Evolutionary conservation across 2,329 filamentous ascomycete genomes (phyloP), one percentile per base, ranked within the genome.

Genomic region (Xylaria sp.): DNA sequence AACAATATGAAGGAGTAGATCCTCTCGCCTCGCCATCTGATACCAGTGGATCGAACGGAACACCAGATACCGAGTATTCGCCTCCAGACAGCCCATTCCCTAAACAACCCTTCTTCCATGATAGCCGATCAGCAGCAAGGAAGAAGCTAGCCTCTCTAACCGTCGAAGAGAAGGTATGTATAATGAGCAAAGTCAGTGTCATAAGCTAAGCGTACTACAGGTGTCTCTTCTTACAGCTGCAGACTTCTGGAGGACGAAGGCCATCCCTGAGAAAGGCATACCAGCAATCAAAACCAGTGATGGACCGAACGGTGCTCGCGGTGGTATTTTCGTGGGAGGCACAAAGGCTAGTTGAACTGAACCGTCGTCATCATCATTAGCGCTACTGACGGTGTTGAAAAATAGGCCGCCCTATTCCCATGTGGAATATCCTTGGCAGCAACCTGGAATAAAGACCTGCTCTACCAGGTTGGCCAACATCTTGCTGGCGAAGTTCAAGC

Each of bases 381-480:
- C 28, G 66, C 69, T 74, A 7, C 66, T 74, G 52, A 48, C 39
- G 51, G 25, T 12, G 8, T 55, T 25, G 25, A 39, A 52, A 52
- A 9, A 64, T 64, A 92, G 83, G 92, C 92, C 48, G 92, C 92
- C 20, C 86, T 94, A 56, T 92, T 95, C 72, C 93, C 93, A 8
- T 94, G 92, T 73, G 92, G 92, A 65, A 89, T 93, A 65, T 93
- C 91, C 0, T 86, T 95, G 54, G 92, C 92, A 8, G 91, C 92
- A 51, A 94, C 92, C 41, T 96, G 92, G 91, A 92, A 95, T 76
- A 86, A 88, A 57, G 85, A 90, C 6, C 83, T 95, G 46, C 85
- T 94, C 32, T 85, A 89, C 69, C 82, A 92, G 72, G 87, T 94
- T 51, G 93, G 92, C 12, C 85, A 88, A 66, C 87, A 93, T 72